Conservation (phyloP, 129 eudicot genomes). For the Logfia minima region DNA sequence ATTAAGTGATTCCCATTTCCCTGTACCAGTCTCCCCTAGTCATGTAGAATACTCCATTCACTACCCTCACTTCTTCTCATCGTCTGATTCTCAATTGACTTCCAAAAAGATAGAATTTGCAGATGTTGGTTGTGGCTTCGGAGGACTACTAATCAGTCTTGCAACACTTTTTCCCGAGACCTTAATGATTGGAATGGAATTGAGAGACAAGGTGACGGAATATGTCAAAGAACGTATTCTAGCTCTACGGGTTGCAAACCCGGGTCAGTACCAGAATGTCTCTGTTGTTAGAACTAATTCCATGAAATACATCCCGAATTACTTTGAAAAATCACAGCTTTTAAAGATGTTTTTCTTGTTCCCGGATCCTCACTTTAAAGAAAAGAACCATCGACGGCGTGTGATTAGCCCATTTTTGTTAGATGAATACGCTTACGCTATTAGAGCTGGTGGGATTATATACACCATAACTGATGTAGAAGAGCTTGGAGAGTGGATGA, state of each 20-base stretch:
- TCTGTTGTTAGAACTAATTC: constrained; percentile 92
- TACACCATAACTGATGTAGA: constrained; percentile 96
- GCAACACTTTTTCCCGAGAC: constrained; percentile 78
- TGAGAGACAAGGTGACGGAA: constrained; percentile 92
- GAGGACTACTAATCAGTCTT: constrained; percentile 85
- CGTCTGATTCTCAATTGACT: constrained; percentile 24
- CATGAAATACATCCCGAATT: constrained; percentile 95
- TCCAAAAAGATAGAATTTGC: constrained; percentile 80
- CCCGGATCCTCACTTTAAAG: constrained; percentile 97
- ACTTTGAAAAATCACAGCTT: constrained; percentile 78
- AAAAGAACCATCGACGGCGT: constrained; percentile 91
- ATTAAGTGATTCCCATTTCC: constrained; percentile 94
- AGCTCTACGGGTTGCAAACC: constrained; percentile 62
- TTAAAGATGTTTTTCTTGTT: constrained; percentile 90
- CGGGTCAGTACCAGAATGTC: constrained; percentile 75
- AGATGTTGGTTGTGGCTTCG: constrained; percentile 92
- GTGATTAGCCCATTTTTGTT: constrained; percentile 81
- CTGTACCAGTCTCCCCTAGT: constrained; percentile 70
- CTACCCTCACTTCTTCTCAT: constrained; percentile 60
- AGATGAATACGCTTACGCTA: constrained; percentile 86
- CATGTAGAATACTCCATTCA: constrained; percentile 72
- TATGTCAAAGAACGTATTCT: constrained; percentile 85
- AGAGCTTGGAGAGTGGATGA: constrained; percentile 98
- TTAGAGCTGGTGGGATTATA: constrained; percentile 77
- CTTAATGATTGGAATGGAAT: constrained; percentile 92